Evolutionary conservation across 257 asterid genomes (phyloP).

Genomic region (Vinca minor): DNA sequence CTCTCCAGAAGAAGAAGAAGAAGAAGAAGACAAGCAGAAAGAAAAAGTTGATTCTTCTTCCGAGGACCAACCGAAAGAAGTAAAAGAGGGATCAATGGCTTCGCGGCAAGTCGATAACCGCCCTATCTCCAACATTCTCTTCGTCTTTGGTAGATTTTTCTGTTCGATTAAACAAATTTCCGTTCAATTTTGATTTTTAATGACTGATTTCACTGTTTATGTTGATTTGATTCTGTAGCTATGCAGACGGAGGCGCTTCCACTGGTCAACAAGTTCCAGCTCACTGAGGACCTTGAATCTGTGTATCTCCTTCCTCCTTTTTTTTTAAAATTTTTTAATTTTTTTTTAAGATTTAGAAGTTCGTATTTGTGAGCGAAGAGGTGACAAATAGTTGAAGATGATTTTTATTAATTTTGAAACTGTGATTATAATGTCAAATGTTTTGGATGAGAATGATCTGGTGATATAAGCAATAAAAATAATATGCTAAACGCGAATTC

Average conservation of each 20-base stretch:
- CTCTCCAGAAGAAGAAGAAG: too few species aligned
- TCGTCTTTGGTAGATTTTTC: slow-evolving; percentile 57
- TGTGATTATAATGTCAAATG: slow-evolving; percentile 7
- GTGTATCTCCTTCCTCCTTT: slow-evolving; percentile 28
- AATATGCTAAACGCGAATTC: too few species aligned
- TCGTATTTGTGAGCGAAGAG: not conserved
- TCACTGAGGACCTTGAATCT: slow-evolving; percentile 48
- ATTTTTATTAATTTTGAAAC: not conserved
- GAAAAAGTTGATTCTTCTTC: too few species aligned
- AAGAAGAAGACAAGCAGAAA: too few species aligned
- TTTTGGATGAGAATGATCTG: too few species aligned
- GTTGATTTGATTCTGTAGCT: slow-evolving; percentile 32
- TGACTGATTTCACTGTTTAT: not conserved
- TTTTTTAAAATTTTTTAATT: too few species aligned
- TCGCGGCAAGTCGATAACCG: slow-evolving; percentile 21
- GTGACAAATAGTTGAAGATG: not conserved
- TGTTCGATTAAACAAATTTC: not conserved
- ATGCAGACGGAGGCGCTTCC: slow-evolving; percentile 95
- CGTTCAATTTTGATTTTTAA: not conserved
- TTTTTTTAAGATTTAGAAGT: not conserved
- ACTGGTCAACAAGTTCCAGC: slow-evolving; percentile 70
- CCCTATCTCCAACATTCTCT: slow-evolving; percentile 60
- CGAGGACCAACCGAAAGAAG: slow-evolving; percentile 28
- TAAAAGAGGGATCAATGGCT: too few species aligned
- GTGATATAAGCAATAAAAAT: too few species aligned